These are phyloP conservation scores for Botryobasidium botryosum DNA, from an alignment of 768 basidiomycete species.

Conservation along the genomic window DNA sequence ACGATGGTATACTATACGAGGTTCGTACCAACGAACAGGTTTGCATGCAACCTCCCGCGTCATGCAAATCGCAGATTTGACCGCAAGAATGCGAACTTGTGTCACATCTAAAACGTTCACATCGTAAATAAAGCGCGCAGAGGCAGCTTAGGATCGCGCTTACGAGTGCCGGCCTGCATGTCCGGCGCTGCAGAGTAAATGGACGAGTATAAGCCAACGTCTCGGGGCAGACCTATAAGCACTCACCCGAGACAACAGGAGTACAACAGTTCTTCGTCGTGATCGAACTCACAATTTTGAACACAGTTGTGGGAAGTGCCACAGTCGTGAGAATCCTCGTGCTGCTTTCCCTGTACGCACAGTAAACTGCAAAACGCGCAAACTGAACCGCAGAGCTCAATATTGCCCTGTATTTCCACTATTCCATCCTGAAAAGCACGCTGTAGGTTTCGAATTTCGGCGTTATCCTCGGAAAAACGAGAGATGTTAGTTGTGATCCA, in stretches of 20 bases:
- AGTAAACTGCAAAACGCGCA: slow-evolving; percentile 33
- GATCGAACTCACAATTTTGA: slow-evolving; percentile 28
- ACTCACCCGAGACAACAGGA: slow-evolving; percentile 34
- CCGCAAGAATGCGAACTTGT: slow-evolving; percentile 38
- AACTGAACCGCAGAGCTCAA: slow-evolving; percentile 33
- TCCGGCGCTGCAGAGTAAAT: slow-evolving; percentile 29
- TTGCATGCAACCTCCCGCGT: slow-evolving; percentile 32
- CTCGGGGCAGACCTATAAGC: background rate
- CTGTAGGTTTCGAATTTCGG: slow-evolving; percentile 29
- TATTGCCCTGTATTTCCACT: slow-evolving; percentile 29
- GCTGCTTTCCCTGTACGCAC: slow-evolving; percentile 31
- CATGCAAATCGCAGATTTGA: slow-evolving; percentile 28
- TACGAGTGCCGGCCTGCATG: slow-evolving; percentile 42
- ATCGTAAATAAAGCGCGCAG: background rate
- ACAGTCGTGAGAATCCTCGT: slow-evolving; percentile 34
- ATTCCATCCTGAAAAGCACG: slow-evolving; percentile 27
- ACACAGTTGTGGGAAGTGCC: slow-evolving; percentile 32
- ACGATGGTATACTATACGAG: too few relatives aligned
- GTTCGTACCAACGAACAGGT: too few relatives aligned
- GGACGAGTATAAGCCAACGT: background rate
- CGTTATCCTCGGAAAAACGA: slow-evolving; percentile 29
- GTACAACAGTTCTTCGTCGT: slow-evolving; percentile 17
- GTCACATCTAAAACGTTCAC: slow-evolving; percentile 27
- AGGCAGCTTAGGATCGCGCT: slow-evolving; percentile 9
- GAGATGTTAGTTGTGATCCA: slow-evolving; percentile 36